These are phyloP conservation scores for Sugiyamaella paludigena DNA, from an alignment of 1,139 yeast species.

Conservation along the genomic window DNA sequence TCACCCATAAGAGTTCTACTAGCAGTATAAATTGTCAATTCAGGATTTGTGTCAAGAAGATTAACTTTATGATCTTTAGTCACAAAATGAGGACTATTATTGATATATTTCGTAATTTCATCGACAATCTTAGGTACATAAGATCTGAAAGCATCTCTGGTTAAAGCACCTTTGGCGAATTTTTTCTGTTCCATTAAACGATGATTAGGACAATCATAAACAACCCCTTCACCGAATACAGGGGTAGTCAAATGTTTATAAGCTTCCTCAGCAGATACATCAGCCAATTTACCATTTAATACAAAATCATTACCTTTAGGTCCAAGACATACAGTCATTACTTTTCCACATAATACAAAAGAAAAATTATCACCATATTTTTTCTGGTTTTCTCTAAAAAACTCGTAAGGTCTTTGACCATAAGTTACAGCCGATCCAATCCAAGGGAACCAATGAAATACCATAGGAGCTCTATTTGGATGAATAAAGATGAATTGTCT, in stretches of 20 bases:
- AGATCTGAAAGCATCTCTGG: constrained; percentile 75
- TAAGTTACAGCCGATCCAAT: constrained; percentile 84
- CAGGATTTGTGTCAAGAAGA: constrained; percentile 86
- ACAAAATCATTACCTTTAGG: constrained; percentile 98
- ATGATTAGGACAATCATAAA: constrained; percentile 92
- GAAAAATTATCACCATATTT: constrained; percentile 92
- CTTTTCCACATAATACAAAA: constrained; percentile 81
- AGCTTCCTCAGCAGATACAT: constrained; percentile 95
- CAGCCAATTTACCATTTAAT: constrained; percentile 82
- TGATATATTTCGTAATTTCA: constrained; percentile 69
- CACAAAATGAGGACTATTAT: constrained; percentile 45
- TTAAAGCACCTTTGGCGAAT: constrained; percentile 86
- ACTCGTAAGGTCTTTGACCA: constrained; percentile 91
- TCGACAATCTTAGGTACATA: constrained; percentile 88
- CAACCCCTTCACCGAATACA: constrained; percentile 94
- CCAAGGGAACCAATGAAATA: constrained; percentile 94
- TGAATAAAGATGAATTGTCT: constrained; percentile 71
- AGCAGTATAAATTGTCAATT: constrained; percentile 94
- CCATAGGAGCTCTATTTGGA: constrained; percentile 65
- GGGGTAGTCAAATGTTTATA: constrained; percentile 95
- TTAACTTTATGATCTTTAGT: constrained; percentile 54
- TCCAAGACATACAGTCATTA: constrained; percentile 94
- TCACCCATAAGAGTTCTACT: constrained; percentile 88
- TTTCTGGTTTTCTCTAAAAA: constrained; percentile 71
- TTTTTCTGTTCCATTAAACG: constrained; percentile 98